Percentiles rank a stretch among this genome's conserved stretches.
Evolutionary conservation across 345 rosid genomes (phyloP).

Genomic region (Barbarea vulgaris): DNA sequence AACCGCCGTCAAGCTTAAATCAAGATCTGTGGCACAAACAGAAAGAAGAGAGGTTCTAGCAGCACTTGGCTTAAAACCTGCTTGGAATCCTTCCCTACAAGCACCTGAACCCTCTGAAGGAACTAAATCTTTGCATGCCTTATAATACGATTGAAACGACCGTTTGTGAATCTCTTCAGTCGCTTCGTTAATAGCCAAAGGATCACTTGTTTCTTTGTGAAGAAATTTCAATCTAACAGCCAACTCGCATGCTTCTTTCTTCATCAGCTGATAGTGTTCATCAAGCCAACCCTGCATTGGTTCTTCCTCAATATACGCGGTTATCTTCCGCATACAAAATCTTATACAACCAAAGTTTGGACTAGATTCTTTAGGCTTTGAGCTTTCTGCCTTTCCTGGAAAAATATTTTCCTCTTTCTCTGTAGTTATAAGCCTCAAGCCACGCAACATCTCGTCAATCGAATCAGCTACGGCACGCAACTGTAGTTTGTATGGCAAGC

Average conservation of each 20-base stretch:
- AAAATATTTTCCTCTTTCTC: conserved; percentile 60
- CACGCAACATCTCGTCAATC: conserved; percentile 88
- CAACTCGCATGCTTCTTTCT: conserved; percentile 78
- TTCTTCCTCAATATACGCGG: conserved; percentile 93
- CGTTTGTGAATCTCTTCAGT: conserved; percentile 66
- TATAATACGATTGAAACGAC: conserved; percentile 78
- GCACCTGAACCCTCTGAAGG: conserved; percentile 87
- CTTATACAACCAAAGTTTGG: conserved; percentile 75
- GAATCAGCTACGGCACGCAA: conserved; percentile 96
- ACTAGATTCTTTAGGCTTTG: conserved; percentile 67
- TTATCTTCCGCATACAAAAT: conserved; percentile 70
- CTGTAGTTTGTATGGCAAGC: conserved; percentile 84
- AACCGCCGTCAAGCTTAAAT: conserved; percentile 69
- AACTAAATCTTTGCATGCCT: conserved; percentile 75
- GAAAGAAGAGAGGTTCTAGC: conserved; percentile 77
- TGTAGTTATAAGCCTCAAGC: conserved; percentile 69
- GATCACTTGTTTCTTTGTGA: conserved; percentile 56
- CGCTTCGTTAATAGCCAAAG: conserved; percentile 52
- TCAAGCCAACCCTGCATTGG: conserved; percentile 99
- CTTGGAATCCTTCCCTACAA: conserved; percentile 75
- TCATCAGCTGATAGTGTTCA: conserved; percentile 82
- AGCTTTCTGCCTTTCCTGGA: conserved; percentile 65
- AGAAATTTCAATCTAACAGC: conserved; percentile 87
- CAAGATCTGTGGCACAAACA: conserved; percentile 78
- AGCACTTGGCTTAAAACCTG: conserved; percentile 81